A percentile compares a stretch with the other conserved stretches of the same genome.
Evolutionary conservation across 805 yeast genomes (phyloP).

Genomic region (Starmerella lactis-condensi): DNA sequence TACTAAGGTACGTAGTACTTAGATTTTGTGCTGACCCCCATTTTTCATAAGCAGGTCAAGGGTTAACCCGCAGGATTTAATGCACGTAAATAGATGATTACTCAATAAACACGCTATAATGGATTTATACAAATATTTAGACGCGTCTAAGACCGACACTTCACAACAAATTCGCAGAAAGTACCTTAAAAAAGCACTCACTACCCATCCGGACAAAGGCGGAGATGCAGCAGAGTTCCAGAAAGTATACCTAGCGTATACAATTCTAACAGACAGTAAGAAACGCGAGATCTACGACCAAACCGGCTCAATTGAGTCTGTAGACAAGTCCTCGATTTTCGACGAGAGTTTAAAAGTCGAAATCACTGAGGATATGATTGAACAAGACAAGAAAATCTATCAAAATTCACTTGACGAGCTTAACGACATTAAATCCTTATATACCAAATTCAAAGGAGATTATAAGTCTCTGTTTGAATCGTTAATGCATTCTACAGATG

Average conservation of each 20-base stretch:
- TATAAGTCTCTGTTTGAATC: conserved; percentile 50
- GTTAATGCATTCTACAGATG: conserved; percentile 56
- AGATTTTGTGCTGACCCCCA: too few species aligned
- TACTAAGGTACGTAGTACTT: too few species aligned
- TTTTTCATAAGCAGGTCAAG: too few species aligned
- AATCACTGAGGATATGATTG: conserved; percentile 32
- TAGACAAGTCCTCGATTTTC: conserved; percentile 22
- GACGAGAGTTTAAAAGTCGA: conserved; percentile 21
- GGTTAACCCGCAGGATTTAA: too few species aligned
- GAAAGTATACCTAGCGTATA: conserved; percentile 54
- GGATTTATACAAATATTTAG: conserved; percentile 20
- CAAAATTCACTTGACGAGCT: conserved; percentile 29
- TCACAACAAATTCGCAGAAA: conserved; percentile 45
- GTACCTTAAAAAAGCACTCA: conserved; percentile 44
- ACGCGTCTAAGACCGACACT: conserved; percentile 6
- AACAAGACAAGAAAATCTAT: conserved; percentile 46
- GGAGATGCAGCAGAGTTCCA: conserved; percentile 35
- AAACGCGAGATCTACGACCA: conserved; percentile 42
- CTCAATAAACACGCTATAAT: conserved; percentile 16
- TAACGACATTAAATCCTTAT: conserved; percentile 43
- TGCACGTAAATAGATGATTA: too few species aligned
- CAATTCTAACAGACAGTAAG: conserved; percentile 41
- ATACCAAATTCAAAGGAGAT: conserved; percentile 46
- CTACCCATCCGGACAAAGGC: conserved; percentile 56
- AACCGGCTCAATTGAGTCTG: conserved; percentile 43